Percentiles rank a stretch among this genome's conserved stretches.
Evolutionary conservation across 257 asterid species (phyloP).

Genomic region (Mentha longifolia): DNA sequence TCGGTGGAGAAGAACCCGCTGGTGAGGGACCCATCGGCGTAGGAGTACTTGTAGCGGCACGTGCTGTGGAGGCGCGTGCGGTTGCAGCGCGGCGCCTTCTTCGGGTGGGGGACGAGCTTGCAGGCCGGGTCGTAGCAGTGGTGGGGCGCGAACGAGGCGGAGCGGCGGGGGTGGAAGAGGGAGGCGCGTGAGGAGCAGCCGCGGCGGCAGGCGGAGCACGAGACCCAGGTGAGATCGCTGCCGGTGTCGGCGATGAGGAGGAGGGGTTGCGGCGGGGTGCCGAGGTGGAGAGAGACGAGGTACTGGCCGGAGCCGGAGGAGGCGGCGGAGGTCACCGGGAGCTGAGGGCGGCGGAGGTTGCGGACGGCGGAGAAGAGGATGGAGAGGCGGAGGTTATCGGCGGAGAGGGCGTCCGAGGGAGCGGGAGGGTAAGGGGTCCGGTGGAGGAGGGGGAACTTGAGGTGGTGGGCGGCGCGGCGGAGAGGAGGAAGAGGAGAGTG

Average conservation of each 20-base stretch:
- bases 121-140: slow-evolving; percentile 71
- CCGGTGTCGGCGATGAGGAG: slow-evolving; percentile 81
- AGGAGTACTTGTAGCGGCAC: slow-evolving; percentile 71
- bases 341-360: slow-evolving; percentile 43
- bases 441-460: slow-evolving; percentile 73
- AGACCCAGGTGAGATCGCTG: slow-evolving; percentile 89
- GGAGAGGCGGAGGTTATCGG: slow-evolving; percentile 65
- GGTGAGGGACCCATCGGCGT: slow-evolving; percentile 78
- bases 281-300: slow-evolving; percentile 70
- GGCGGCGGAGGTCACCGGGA: slow-evolving; percentile 78
- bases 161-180: slow-evolving; percentile 65
- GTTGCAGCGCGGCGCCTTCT: slow-evolving; percentile 48
- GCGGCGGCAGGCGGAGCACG: slow-evolving; percentile 82
- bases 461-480: slow-evolving; percentile 41
- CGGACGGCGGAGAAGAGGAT: slow-evolving; percentile 47
- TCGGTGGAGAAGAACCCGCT: slow-evolving; percentile 71
- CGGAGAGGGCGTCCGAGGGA: slow-evolving; percentile 57
- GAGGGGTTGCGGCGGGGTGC: slow-evolving; percentile 79
- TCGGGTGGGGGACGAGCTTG: slow-evolving; percentile 60
- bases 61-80: slow-evolving; percentile 74
- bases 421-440: slow-evolving; percentile 50
- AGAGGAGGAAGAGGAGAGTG: slow-evolving; percentile 27
- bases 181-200: slow-evolving; percentile 49
- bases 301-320: slow-evolving; percentile 85
- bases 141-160: slow-evolving; percentile 65